Percentiles rank a stretch among this genome's conserved stretches.
Evolutionary conservation across 2,329 filamentous ascomycete genomes (phyloP).

Genomic region (Exophiala dermatitidis): DNA sequence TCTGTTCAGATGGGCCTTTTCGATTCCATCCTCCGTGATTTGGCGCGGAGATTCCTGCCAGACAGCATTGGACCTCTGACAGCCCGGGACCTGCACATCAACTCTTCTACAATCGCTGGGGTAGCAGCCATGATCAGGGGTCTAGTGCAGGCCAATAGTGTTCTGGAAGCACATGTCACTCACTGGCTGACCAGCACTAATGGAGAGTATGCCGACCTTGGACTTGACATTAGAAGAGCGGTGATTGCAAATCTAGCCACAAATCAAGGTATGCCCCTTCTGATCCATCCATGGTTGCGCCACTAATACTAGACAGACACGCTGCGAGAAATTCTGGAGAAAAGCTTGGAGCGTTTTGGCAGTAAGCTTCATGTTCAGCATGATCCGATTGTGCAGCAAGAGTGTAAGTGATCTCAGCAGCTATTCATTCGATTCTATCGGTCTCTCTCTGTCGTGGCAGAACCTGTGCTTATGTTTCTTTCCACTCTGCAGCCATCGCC

Average conservation of each 20-base stretch:
- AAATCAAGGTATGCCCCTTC: constrained; percentile 39
- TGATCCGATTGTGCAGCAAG: constrained; percentile 75
- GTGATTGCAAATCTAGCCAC: constrained; percentile 53
- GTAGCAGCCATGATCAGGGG: constrained; percentile 51
- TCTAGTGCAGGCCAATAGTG: constrained; percentile 44
- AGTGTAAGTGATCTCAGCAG: constrained; percentile 51
- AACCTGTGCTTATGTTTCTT: constrained; percentile 25
- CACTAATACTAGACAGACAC: constrained; percentile 29
- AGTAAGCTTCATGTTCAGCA: constrained; percentile 84
- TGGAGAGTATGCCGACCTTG: constrained; percentile 58
- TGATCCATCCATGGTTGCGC: not conserved
- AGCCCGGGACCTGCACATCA: constrained; percentile 8
- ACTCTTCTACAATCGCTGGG: constrained; percentile 44
- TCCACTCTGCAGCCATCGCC: constrained; percentile 55
- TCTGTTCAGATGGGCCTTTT: constrained; percentile 44
- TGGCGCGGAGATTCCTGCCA: constrained; percentile 37
- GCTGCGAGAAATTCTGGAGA: constrained; percentile 56
- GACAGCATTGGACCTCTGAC: constrained; percentile 17
- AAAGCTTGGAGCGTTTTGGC: constrained; percentile 65
- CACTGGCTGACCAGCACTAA: constrained; percentile 60
- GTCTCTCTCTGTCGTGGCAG: not conserved
- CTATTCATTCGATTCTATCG: not conserved
- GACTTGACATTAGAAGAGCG: constrained; percentile 60
- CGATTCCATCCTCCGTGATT: constrained; percentile 41
- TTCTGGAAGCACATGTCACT: constrained; percentile 49